phyloP scores from a whole-genome alignment of 2,329 filamentous ascomycete genomes.

The Apiospora marii region DNA sequence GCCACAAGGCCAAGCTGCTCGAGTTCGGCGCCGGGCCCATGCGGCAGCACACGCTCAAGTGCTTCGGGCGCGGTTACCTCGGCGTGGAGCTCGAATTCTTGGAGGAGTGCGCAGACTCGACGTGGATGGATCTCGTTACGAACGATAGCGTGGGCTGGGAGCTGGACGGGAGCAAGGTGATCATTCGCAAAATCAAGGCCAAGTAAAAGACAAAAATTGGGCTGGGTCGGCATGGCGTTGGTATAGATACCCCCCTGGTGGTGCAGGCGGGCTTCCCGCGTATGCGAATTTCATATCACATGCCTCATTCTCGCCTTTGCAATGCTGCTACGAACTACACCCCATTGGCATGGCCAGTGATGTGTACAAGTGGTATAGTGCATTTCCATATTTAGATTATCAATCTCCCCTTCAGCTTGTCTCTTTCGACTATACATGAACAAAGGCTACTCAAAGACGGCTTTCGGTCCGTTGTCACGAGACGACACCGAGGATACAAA shows the following conservation, averaged over 20 bases:
- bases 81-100: conserved; percentile 73
- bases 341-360: neutral
- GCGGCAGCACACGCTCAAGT: conserved; percentile 81
- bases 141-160: conserved; percentile 86
- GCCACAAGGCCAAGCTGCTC: conserved; percentile 80
- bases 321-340: neutral
- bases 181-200: conserved; percentile 71
- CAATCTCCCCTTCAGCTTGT: neutral
- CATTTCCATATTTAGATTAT: too few relatives aligned
- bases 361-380: neutral
- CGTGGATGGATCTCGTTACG: conserved; percentile 75
- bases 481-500: neutral
- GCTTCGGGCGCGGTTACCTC: conserved; percentile 83
- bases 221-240: neutral
- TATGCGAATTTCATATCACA: conserved; percentile 8
- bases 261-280: too few relatives aligned
- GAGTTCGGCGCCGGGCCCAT: conserved; percentile 82
- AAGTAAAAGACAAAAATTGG: conserved; percentile 37
- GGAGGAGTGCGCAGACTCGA: conserved; percentile 70
- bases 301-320: neutral
- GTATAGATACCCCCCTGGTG: neutral
- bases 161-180: conserved; percentile 72
- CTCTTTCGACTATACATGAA: neutral
- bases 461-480: neutral
- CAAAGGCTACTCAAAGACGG: neutral